Evolutionary conservation across 1,139 yeast species (phyloP).

Genomic region (Saccharomyces hybrid): DNA sequence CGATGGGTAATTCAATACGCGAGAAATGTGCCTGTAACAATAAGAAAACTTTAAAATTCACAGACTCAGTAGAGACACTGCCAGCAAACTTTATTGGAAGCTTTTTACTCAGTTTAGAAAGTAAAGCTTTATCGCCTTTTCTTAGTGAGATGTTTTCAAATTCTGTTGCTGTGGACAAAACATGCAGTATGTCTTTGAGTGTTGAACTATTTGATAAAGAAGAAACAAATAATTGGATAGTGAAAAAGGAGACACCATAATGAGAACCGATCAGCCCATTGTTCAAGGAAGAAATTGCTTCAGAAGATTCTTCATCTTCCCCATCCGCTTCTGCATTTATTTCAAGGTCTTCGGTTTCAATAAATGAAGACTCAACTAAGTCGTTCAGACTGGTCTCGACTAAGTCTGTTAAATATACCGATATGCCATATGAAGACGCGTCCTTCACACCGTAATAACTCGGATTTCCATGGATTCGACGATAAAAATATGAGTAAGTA

Average conservation of each 20-base stretch:
- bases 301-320: conserved; percentile 1
- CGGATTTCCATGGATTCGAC: conserved; percentile 75
- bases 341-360: conserved; percentile 43
- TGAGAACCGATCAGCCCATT: conserved; percentile 51
- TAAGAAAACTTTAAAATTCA: conserved; percentile 56
- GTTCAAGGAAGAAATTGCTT: conserved; percentile 36
- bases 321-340: conserved; percentile 29
- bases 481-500: conserved; percentile 74
- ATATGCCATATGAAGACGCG: conserved; percentile 57
- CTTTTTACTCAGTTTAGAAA: conserved; percentile 47
- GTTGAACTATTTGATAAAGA: conserved; percentile 50
- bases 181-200: conserved; percentile 57
- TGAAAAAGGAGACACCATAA: conserved; percentile 53
- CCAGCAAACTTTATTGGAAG: conserved; percentile 56
- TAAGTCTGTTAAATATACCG: conserved; percentile 74
- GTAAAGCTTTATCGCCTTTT: conserved; percentile 44
- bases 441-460: conserved; percentile 75
- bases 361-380: conserved; percentile 50
- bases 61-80: conserved; percentile 41
- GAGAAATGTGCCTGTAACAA: conserved; percentile 78
- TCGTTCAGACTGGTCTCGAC: conserved; percentile 67
- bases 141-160: conserved; percentile 59
- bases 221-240: conserved; percentile 52
- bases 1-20: conserved; percentile 52
- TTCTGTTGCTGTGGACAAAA: conserved; percentile 55